Base-by-base conservation (phyloP, 148 eudicot species). In the Rhododendron ovatum region DNA sequence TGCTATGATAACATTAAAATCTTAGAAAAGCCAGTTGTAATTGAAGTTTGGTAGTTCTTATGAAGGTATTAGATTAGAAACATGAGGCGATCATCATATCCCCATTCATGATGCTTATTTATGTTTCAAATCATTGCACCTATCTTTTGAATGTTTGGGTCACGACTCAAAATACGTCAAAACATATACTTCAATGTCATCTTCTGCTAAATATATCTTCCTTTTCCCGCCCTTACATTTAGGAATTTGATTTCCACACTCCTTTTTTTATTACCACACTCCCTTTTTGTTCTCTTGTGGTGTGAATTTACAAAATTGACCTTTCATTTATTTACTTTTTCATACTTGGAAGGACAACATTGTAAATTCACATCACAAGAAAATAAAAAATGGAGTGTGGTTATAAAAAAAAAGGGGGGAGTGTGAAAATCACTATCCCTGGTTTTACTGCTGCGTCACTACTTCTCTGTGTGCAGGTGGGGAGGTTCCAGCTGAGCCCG, bases 401-500 rank as follows among this genome's bases (percentile, higher is more conserved):
- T 55, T 55, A 17, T 18, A 55, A 17, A 55, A 17, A 18, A 47
- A 45, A 1, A 0, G 2, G 2, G 61, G 20, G 61, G 61, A 18
- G 61, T 5, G 61, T 55, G 20, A 55, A 55, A 55, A 55, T 55
- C 61, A 55, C 61, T 18, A 55, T 41, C 24, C 61, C 61, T 55
- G 17, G 55, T 18, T 55, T 55, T 55, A 55, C 6, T 55, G 61
- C 5, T 78, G 53, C 14, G 15, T 5, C 28, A 78, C 35, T 79
- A 18, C 37, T 10, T 33, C 57, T 67, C 3, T 79, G 63, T 69
- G 18, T 89, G 85, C 91, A 92, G 95, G 84, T 85, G 91, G 91
- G 85, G 96, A 91, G 88, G 85, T 90, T 85, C 86, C 94, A 45
- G 89, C 87, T 12, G 96, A 94, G 86, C 57, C 86, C 20, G 98